Percentiles rank a stretch among this genome's conserved stretches.
phyloP scores from a whole-genome alignment of 495 filamentous ascomycete species.

The Neurospora hispaniola region DNA sequence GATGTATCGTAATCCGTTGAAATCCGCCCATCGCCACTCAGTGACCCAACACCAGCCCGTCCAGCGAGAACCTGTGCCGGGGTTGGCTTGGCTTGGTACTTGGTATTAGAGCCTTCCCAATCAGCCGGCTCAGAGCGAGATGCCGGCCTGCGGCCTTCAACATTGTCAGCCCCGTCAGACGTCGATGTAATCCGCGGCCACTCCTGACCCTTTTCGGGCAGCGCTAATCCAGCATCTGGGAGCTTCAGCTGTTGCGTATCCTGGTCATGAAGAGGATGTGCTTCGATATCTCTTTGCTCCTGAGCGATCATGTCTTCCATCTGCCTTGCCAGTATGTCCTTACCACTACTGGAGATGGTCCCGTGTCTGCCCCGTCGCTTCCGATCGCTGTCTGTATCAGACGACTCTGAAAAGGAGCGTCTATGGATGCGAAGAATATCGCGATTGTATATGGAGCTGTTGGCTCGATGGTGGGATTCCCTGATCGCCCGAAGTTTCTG shows the following conservation, averaged over 20 bases:
- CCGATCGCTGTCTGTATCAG: conserved; percentile 35
- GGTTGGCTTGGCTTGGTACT: conserved; percentile 12
- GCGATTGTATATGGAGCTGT: conserved; percentile 27
- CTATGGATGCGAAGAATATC: conserved; percentile 29
- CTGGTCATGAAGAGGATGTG: conserved; percentile 17
- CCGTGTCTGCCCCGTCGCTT: conserved; percentile 24
- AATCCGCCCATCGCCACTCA: conserved; percentile 14
- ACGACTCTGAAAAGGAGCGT: conserved; percentile 35
- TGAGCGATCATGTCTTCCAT: conserved; percentile 54
- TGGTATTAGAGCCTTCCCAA: conserved; percentile 9
- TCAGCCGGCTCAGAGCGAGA: conserved; percentile 29
- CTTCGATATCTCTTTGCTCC: conserved; percentile 33
- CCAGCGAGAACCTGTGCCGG: conserved; percentile 16
- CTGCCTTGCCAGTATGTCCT: conserved; percentile 53
- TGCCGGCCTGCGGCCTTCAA: conserved; percentile 14
- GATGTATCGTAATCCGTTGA: conserved; percentile 35
- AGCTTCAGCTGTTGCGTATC: conserved; percentile 21
- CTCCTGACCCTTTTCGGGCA: conserved; percentile 17
- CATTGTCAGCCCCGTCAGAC: conserved; percentile 7
- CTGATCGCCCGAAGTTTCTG: conserved; percentile 40
- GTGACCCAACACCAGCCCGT: conserved; percentile 27
- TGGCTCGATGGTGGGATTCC: conserved; percentile 35
- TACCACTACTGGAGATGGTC: conserved; percentile 31
- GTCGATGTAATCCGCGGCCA: conserved; percentile 9
- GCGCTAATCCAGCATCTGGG: conserved; percentile 15